Evolutionary conservation across 1,284 basidiomycete genomes (phyloP).

Genomic region (Puccinia hordei): DNA sequence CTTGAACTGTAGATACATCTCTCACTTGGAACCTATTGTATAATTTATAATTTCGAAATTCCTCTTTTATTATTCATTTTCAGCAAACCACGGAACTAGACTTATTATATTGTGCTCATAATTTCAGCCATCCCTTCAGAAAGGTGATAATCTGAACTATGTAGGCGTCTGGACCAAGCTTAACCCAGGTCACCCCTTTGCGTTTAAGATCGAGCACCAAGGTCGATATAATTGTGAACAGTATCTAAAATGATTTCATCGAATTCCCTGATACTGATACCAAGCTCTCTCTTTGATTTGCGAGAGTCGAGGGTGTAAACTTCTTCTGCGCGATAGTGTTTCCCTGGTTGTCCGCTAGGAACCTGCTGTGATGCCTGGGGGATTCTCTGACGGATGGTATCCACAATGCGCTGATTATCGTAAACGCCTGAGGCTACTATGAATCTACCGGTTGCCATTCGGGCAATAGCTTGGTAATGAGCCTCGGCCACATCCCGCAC

Average conservation of each 20-base stretch:
- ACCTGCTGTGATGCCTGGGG: neutral
- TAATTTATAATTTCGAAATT: too few relatives aligned
- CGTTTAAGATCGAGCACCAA: neutral
- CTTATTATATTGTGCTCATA: too few relatives aligned
- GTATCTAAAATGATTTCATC: constrained; percentile 34
- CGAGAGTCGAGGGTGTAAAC: constrained; percentile 24
- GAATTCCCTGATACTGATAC: constrained; percentile 24
- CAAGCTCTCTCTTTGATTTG: neutral
- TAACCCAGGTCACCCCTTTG: neutral
- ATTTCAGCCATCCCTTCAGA: too few relatives aligned
- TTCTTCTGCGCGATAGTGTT: constrained; percentile 15
- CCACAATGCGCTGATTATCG: constrained; percentile 27
- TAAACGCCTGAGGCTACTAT: constrained; percentile 20
- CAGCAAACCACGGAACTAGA: too few relatives aligned
- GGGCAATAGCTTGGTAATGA: constrained; percentile 19
- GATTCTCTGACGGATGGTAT: constrained; percentile 17
- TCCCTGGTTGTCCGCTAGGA: constrained; percentile 5
- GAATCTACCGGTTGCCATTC: constrained; percentile 14
- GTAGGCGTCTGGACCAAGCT: neutral
- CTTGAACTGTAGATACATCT: neutral
- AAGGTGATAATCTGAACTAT: too few relatives aligned
- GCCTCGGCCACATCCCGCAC: constrained; percentile 33
- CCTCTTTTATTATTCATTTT: too few relatives aligned
- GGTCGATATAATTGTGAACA: constrained; percentile 27
- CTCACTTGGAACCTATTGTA: too few relatives aligned